Evolutionary conservation across 2,329 filamentous ascomycete species (phyloP).

Genomic region (Penicillium hesseltinei): DNA sequence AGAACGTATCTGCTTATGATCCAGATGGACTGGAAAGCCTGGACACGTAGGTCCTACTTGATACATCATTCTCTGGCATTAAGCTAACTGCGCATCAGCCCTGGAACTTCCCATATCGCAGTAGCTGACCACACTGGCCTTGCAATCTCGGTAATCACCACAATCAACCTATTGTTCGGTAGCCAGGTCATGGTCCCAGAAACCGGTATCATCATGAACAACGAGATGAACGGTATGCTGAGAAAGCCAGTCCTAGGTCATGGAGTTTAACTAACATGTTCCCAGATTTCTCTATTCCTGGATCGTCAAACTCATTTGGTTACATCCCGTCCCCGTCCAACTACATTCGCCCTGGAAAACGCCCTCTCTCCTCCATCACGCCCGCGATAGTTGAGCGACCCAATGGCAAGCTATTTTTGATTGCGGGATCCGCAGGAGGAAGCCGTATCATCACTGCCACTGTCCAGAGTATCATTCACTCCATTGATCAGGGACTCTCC

Average conservation of each 20-base stretch:
- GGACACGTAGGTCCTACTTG: conserved; percentile 50
- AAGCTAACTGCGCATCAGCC: conserved; percentile 27
- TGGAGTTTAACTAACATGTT: conserved; percentile 36
- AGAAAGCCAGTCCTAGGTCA: conserved; percentile 18
- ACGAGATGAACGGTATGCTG: conserved; percentile 58
- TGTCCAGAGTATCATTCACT: conserved; percentile 69
- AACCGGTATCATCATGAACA: conserved; percentile 76
- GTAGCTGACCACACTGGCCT: conserved; percentile 71
- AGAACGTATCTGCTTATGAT: conserved; percentile 72
- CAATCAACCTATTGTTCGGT: conserved; percentile 84
- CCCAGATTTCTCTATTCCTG: conserved; percentile 83
- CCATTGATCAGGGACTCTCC: conserved; percentile 64
- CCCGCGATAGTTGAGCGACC: conserved; percentile 72
- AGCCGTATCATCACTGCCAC: conserved; percentile 80
- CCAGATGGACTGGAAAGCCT: conserved; percentile 64
- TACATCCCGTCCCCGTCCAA: conserved; percentile 78
- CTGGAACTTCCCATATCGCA: conserved; percentile 55
- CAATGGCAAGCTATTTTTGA: conserved; percentile 64
- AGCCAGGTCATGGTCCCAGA: conserved; percentile 73
- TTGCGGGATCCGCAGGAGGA: conserved; percentile 75
- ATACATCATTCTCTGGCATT: background rate
- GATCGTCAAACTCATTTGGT: conserved; percentile 74
- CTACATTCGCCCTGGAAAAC: conserved; percentile 76
- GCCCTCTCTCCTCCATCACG: conserved; percentile 78
- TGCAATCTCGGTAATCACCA: conserved; percentile 79